These are phyloP conservation scores for Skeletonema marinoi DNA, from an alignment of 108 stramenopile species.

Conservation along the genomic window DNA sequence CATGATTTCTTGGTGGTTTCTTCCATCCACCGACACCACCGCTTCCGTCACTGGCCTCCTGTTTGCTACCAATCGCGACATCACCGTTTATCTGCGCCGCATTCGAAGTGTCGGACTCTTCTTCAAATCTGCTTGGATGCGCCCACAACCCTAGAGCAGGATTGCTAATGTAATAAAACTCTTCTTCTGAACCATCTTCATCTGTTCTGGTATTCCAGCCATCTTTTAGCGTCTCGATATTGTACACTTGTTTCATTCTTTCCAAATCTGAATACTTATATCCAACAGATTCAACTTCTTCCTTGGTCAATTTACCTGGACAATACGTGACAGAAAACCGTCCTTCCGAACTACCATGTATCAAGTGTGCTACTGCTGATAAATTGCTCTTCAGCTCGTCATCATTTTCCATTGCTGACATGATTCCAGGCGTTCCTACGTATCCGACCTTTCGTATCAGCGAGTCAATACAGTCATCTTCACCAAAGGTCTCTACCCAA, in stretches of 20 bases:
- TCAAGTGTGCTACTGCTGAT: conserved; percentile 93
- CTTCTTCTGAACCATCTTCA: conserved; percentile 61
- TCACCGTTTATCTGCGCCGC: not conserved
- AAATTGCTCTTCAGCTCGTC: conserved; percentile 85
- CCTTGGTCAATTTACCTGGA: conserved; percentile 82
- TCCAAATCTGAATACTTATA: conserved; percentile 79
- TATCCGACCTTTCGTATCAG: conserved; percentile 94
- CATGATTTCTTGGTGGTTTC: conserved; percentile 22
- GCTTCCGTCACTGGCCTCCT: conserved; percentile 44
- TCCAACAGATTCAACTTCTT: conserved; percentile 88
- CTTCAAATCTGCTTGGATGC: conserved; percentile 71
- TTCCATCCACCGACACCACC: conserved; percentile 76
- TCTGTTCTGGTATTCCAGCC: conserved; percentile 75
- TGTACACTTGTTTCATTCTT: conserved; percentile 69
- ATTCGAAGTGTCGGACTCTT: not conserved
- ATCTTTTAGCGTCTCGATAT: conserved; percentile 66
- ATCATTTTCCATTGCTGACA: conserved; percentile 78
- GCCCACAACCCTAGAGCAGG: conserved; percentile 98
- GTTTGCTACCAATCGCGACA: conserved; percentile 17
- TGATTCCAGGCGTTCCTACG: conserved; percentile 80
- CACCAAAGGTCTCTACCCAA: conserved; percentile 89
- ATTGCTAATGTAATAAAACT: conserved; percentile 91
- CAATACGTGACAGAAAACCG: conserved; percentile 92
- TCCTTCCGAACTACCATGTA: conserved; percentile 94
- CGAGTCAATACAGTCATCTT: conserved; percentile 83